Evolutionary conservation across 176 grass and related monocot genomes (phyloP).

Genomic region (Aegilops sharonensis): DNA sequence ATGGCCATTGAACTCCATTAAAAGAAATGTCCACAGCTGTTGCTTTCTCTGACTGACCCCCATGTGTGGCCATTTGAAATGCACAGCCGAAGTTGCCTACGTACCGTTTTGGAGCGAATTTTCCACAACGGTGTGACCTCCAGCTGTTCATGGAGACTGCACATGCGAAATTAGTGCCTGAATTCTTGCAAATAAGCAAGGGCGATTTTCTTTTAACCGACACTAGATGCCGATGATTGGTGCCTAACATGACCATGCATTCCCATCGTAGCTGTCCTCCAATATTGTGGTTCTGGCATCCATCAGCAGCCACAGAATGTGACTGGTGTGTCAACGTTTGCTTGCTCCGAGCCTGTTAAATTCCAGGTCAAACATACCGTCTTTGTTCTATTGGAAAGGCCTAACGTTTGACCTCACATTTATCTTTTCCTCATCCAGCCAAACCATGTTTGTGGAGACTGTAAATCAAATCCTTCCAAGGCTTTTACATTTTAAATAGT

Average conservation of each 20-base stretch:
- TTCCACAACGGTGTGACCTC: neutral
- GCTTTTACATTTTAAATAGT: neutral
- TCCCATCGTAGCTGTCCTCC: neutral
- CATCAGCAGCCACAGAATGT: neutral
- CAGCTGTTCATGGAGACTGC: neutral
- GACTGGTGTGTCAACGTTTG: neutral
- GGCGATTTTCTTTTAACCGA: neutral
- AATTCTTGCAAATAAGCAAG: slow-evolving; percentile 18
- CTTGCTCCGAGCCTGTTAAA: neutral
- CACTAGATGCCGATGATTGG: neutral
- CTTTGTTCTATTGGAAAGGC: neutral
- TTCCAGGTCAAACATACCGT: slow-evolving; percentile 14
- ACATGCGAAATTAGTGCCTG: neutral
- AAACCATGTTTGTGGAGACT: neutral
- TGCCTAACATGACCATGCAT: slow-evolving; percentile 5
- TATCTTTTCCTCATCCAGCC: neutral
- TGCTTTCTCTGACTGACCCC: neutral
- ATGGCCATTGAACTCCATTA: slow-evolving; percentile 22
- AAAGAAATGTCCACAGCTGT: slow-evolving; percentile 1
- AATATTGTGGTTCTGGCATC: slow-evolving; percentile 11
- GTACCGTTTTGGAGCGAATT: neutral
- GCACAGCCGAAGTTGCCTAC: neutral
- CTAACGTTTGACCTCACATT: neutral
- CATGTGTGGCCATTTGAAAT: slow-evolving; percentile 15
- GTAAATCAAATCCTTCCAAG: neutral